Percentiles rank a stretch among this genome's conserved stretches.
Conservation (phyloP, 768 basidiomycete species). For the Pulveroboletus sp. region DNA sequence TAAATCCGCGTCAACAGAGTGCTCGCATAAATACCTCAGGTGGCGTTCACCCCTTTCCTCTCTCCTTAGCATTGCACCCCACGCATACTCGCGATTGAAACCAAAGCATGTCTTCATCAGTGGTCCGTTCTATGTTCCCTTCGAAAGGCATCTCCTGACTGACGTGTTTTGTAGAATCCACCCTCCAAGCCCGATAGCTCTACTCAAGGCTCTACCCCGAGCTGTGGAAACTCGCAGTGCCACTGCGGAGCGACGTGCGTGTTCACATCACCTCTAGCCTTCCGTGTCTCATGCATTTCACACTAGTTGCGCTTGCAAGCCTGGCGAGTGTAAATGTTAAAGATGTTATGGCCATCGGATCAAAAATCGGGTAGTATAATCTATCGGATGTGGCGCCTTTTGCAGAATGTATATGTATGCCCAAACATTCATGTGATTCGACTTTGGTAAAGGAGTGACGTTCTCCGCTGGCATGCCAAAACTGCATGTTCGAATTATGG, state of each 20-base stretch:
- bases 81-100: too few relatives aligned
- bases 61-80: too few relatives aligned
- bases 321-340: constrained; percentile 16
- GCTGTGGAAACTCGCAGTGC: constrained; percentile 19
- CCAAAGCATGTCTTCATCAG: constrained; percentile 10
- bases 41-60: too few relatives aligned
- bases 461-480: too few relatives aligned
- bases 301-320: constrained; percentile 13
- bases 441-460: too few relatives aligned
- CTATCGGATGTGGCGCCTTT: too few relatives aligned
- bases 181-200: constrained; percentile 1
- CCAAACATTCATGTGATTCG: too few relatives aligned
- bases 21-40: constrained; percentile 4
- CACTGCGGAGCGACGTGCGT: constrained; percentile 17
- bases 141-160: background rate
- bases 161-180: constrained; percentile 3
- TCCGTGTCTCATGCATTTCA: background rate
- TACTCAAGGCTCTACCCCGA: constrained; percentile 4
- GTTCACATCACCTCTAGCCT: too few relatives aligned
- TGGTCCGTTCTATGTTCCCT: background rate
- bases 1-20: background rate
- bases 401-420: too few relatives aligned
- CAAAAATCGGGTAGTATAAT: too few relatives aligned
- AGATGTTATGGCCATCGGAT: background rate
- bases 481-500: too few relatives aligned